phyloP scores from a whole-genome alignment of 2,329 filamentous ascomycete genomes.

The Chrysoporthe deuterocubensis region DNA sequence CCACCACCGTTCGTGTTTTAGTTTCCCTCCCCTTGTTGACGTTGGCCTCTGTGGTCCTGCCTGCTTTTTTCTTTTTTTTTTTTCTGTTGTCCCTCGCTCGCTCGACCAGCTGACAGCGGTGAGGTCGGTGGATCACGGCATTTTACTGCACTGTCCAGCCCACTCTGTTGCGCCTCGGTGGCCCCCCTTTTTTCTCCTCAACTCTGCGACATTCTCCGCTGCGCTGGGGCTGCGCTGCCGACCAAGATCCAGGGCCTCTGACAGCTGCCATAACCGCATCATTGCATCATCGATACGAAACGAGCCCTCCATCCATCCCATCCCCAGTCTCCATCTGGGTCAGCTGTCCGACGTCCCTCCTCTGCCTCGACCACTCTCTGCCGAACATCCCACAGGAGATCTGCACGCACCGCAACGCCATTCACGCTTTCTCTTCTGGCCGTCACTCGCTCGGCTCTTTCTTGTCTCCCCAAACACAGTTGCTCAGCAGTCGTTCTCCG shows the following conservation, averaged over 20 bases:
- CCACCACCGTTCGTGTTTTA: neutral
- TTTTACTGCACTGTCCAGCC: neutral
- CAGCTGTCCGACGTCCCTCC: neutral
- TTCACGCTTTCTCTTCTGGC: neutral
- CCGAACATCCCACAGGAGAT: neutral
- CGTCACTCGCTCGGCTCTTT: neutral
- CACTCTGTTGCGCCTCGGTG: neutral
- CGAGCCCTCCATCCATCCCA: neutral
- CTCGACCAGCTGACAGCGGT: neutral
- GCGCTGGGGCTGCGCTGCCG: neutral
- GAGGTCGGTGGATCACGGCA: neutral
- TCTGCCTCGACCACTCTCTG: neutral
- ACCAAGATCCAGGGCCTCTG: neutral
- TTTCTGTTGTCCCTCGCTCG: neutral
- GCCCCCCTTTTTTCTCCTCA: neutral
- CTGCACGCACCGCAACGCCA: neutral
- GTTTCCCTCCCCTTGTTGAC: neutral
- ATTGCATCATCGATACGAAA: conserved; percentile 4
- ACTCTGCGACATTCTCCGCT: neutral
- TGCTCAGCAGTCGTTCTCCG: neutral
- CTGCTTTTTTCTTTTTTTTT: neutral
- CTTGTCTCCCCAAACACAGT: neutral
- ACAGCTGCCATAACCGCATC: neutral
- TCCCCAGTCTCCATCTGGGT: neutral
- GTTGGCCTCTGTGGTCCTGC: neutral